Base-by-base conservation (phyloP, 331 rosid genomes). In the Pyracantha coccinea region DNA sequence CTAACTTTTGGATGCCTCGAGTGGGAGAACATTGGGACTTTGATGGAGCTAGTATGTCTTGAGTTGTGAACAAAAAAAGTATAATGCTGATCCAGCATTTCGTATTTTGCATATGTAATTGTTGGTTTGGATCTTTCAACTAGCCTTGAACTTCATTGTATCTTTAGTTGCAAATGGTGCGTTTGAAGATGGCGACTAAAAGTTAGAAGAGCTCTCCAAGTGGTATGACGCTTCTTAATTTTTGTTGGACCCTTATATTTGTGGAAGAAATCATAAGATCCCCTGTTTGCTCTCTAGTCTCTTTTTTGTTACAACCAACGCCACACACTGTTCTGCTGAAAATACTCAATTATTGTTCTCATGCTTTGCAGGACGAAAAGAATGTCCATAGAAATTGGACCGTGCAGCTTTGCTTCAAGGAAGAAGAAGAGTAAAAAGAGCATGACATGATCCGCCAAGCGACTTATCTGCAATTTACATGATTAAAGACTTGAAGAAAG, bases 351-450 rank as follows among this genome's bases (percentile, higher is more conserved):
- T 41, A 24, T 47, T n/a, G 29, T 38, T 60, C 78, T 60, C 17
- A 2, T 52, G 33, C 29, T 31, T 63, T 84, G 80, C 87, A 93
- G 98, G 75, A 79, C 95, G 17, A 93, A 93, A 79, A 89, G 98
- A 88, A 87, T 90, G 89, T 84, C 98, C 24, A 81, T 83, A 44
- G 97, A 88, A 85, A 82, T 93, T 68, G 96, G 96, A 77, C 98
- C 94, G 4, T 83, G 97, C 84, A 90, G 92, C 86, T 88, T 83
- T 86, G 97, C 97, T 50, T 85, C 97, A 16, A 90, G 96, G 81
- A 92, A 94, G 89, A 93, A 93, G 89, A 94, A 92, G 86, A 82
- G 82, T 68, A 91, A 90, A 84, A 87, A 83, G 79, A 79, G 68
- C 76, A 69, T 73, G 17, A 38, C 8, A 64, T 88, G 83, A 78